phyloP scores from a whole-genome alignment of 2,329 filamentous ascomycete species.

The Salinomyces thailandicus region DNA sequence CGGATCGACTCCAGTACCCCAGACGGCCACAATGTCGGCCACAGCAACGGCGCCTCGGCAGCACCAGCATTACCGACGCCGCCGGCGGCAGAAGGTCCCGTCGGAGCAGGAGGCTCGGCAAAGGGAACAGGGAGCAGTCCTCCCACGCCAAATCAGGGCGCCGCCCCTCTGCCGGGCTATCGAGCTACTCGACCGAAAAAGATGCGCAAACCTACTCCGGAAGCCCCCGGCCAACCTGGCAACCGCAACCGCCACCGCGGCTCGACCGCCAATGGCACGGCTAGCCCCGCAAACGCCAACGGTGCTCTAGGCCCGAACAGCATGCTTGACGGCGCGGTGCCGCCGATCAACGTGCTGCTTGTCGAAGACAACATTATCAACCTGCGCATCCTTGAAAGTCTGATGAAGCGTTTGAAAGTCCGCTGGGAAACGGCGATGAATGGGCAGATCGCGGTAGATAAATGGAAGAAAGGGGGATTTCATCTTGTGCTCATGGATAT shows the following conservation, averaged over 20 bases:
- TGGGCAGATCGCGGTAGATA: conserved; percentile 80
- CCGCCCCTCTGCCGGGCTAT: conserved; percentile 3
- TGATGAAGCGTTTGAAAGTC: conserved; percentile 91
- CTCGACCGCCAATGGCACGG: no score
- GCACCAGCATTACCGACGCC: conserved; percentile 33
- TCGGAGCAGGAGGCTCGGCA: conserved; percentile 2
- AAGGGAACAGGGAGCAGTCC: conserved; percentile 20
- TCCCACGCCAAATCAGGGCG: conserved; percentile 19
- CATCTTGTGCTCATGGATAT: conserved; percentile 98
- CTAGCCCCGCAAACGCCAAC: neutral
- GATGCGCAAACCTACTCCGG: conserved; percentile 17
- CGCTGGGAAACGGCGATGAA: conserved; percentile 97
- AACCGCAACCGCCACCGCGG: neutral
- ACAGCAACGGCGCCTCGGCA: conserved; percentile 2
- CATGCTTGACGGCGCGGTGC: conserved; percentile 70
- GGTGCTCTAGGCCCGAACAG: neutral
- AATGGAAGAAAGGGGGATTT: conserved; percentile 87
- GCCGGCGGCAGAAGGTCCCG: conserved; percentile 30
- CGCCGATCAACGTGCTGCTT: conserved; percentile 93
- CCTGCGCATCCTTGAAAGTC: conserved; percentile 80
- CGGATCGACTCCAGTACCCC: conserved; percentile 33
- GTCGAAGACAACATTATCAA: conserved; percentile 99
- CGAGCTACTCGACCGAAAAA: conserved; percentile 16
- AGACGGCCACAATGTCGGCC: conserved; percentile 27
- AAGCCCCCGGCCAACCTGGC: conserved; percentile 7